Percentiles rank a stretch among this genome's conserved stretches.
Evolutionary conservation across 2,329 filamentous ascomycete genomes (phyloP).

Genomic region (Blumeria hordei): DNA sequence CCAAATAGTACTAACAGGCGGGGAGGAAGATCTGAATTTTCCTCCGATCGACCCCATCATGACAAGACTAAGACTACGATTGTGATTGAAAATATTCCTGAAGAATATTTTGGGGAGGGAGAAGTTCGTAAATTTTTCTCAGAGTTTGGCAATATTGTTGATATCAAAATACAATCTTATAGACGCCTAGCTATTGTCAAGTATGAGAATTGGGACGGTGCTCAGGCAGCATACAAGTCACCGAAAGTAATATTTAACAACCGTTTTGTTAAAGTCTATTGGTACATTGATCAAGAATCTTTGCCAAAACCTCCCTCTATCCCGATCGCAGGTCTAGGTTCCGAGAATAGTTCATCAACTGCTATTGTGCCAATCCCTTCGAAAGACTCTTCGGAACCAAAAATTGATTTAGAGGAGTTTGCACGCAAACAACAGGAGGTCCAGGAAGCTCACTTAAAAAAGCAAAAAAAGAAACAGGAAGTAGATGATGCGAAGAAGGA

Average conservation of each 20-base stretch:
- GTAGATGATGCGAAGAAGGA: constrained; percentile 36
- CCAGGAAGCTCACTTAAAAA: constrained; percentile 43
- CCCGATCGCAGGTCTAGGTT: constrained; percentile 11
- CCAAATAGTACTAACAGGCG: constrained; percentile 6
- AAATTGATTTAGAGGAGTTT: constrained; percentile 47
- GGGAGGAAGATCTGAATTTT: constrained; percentile 28
- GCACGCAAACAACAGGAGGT: constrained; percentile 43
- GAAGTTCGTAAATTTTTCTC: constrained; percentile 44
- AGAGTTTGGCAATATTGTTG: constrained; percentile 41
- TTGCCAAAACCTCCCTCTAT: constrained; percentile 12
- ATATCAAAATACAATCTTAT: constrained; percentile 40
- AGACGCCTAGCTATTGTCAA: constrained; percentile 46
- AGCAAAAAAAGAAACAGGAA: constrained; percentile 34
- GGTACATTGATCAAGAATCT: constrained; percentile 32
- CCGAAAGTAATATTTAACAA: constrained; percentile 70
- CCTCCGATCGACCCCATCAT: constrained; percentile 34
- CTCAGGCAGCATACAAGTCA: constrained; percentile 47
- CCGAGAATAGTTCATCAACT: too few species aligned
- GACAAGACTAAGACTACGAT: constrained; percentile 42
- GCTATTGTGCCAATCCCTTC: constrained; percentile 3
- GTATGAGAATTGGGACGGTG: constrained; percentile 39
- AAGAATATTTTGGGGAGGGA: constrained; percentile 41
- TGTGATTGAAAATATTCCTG: constrained; percentile 56
- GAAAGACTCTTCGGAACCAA: constrained; percentile 16
- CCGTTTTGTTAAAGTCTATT: constrained; percentile 65